Evolutionary conservation across 2,329 filamentous ascomycete species (phyloP).

Genomic region (Fusarium sp.): DNA sequence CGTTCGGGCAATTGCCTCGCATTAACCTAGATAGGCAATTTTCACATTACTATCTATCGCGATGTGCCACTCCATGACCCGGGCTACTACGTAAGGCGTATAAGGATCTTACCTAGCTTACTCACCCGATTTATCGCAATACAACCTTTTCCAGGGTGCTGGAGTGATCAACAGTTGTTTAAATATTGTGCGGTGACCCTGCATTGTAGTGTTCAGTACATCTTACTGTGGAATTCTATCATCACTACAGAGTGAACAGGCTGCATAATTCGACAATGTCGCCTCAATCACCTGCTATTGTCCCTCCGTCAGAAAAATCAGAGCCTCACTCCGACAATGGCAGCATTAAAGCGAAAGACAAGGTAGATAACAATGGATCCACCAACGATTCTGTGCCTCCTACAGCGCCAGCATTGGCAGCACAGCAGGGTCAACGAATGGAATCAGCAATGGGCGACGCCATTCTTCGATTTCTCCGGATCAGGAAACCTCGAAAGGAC

Average conservation of each 20-base stretch:
- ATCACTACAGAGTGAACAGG: neutral
- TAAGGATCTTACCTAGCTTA: neutral
- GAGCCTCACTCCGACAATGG: neutral
- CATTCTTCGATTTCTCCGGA: conserved; percentile 49
- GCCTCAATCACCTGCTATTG: neutral
- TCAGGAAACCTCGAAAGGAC: conserved; percentile 48
- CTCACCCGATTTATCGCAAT: neutral
- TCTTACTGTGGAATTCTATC: neutral
- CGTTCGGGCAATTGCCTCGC: neutral
- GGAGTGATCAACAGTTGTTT: neutral
- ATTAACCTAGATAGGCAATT: neutral
- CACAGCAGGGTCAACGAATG: conserved; percentile 45
- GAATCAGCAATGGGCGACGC: conserved; percentile 50
- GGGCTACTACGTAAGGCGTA: neutral
- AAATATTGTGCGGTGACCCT: neutral
- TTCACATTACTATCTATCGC: neutral
- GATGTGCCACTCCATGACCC: neutral
- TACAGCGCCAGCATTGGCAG: conserved; percentile 40
- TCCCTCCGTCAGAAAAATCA: too few relatives aligned
- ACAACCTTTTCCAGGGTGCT: neutral
- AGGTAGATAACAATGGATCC: neutral
- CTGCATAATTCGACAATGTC: neutral
- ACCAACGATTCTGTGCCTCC: neutral
- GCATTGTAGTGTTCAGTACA: neutral
- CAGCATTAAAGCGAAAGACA: neutral